A percentile compares a stretch with the other conserved stretches of the same genome.
Conservation (phyloP, 495 filamentous ascomycete species). For the Penicillium simplicissimum region DNA sequence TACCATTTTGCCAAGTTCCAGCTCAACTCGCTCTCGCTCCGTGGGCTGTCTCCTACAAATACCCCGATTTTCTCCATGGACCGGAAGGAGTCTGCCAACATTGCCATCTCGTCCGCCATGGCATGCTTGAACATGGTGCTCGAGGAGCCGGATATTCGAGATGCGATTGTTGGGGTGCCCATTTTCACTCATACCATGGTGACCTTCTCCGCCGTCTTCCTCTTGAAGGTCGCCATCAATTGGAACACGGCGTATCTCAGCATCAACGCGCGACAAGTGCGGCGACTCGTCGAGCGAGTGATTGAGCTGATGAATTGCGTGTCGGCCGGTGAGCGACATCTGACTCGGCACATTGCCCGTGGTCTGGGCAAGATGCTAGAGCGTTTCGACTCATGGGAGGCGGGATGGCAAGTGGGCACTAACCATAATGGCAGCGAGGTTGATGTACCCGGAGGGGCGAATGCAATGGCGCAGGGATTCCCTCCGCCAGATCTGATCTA, state of each 20-base stretch:
- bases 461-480: slow-evolving; percentile 50
- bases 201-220: slow-evolving; percentile 57
- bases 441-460: slow-evolving; percentile 45
- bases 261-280: slow-evolving; percentile 46
- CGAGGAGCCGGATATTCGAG: slow-evolving; percentile 56
- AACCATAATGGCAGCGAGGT: slow-evolving; percentile 16
- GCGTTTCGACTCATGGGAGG: slow-evolving; percentile 49
- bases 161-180: slow-evolving; percentile 59
- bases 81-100: slow-evolving; percentile 56
- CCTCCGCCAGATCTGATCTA: slow-evolving; percentile 52
- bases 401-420: slow-evolving; percentile 32
- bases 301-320: slow-evolving; percentile 55
- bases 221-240: slow-evolving; percentile 57
- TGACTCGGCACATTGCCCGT: slow-evolving; percentile 54
- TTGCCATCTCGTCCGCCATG: slow-evolving; percentile 58
- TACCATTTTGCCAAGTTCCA: slow-evolving; percentile 63
- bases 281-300: slow-evolving; percentile 48
- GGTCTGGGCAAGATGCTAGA: slow-evolving; percentile 55
- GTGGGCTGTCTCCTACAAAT: slow-evolving; percentile 51
- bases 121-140: slow-evolving; percentile 56
- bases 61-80: slow-evolving; percentile 54
- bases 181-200: slow-evolving; percentile 66
- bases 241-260: slow-evolving; percentile 54
- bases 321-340: slow-evolving; percentile 52
- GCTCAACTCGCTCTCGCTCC: slow-evolving; percentile 58